A percentile compares a stretch with the other conserved stretches of the same genome.
Evolutionary conservation across 2,329 filamentous ascomycete genomes (phyloP).

Genomic region (Aspergillus persii): DNA sequence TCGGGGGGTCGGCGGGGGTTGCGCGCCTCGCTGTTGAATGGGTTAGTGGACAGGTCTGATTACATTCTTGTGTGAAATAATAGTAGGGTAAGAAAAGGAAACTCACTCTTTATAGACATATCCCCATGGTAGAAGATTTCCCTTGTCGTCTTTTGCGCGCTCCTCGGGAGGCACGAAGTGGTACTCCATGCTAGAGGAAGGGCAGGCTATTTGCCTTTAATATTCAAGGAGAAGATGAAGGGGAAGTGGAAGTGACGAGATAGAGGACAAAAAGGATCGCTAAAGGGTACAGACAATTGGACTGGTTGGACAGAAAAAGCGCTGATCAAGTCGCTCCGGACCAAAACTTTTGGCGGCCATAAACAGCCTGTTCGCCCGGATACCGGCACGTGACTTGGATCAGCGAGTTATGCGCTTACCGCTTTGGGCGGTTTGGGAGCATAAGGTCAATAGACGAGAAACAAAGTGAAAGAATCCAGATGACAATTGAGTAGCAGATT

Average conservation of each 20-base stretch:
- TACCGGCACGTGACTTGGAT: constrained; percentile 19
- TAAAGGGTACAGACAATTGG: not conserved
- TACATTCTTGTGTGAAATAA: no score
- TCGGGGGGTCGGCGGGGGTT: constrained; percentile 54
- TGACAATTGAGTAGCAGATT: no score
- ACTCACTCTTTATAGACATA: constrained; percentile 62
- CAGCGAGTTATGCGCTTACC: not conserved
- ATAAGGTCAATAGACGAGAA: no score
- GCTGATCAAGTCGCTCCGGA: not conserved
- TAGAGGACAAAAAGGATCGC: not conserved
- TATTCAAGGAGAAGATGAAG: not conserved
- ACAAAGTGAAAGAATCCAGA: no score
- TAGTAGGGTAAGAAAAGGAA: not conserved
- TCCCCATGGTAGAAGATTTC: constrained; percentile 61
- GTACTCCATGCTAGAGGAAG: constrained; percentile 54
- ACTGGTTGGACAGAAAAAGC: not conserved
- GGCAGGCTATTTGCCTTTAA: not conserved
- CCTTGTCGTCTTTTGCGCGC: constrained; percentile 58
- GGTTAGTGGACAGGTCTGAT: constrained; percentile 20
- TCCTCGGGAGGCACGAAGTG: constrained; percentile 64
- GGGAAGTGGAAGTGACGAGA: not conserved
- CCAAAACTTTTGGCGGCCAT: constrained; percentile 24
- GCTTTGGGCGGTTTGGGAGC: not conserved
- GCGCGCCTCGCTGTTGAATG: constrained; percentile 40
- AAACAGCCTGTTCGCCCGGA: constrained; percentile 25